Base-by-base conservation (phyloP, 148 eudicot genomes). In the Vaccinium macrocarpon region DNA sequence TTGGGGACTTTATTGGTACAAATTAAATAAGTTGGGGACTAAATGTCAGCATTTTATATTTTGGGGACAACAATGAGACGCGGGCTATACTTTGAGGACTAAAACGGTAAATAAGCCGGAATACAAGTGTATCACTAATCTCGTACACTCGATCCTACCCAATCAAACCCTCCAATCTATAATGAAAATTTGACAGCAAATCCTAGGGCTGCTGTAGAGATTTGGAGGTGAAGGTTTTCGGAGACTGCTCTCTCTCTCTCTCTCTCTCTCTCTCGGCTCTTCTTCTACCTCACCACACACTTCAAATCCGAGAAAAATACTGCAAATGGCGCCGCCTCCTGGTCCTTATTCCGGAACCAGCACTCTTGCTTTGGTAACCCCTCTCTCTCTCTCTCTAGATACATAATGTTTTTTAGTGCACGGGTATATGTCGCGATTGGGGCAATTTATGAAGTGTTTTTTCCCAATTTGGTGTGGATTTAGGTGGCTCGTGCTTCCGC, bases 261-360 rank as follows among this genome's bases (percentile, higher is more conserved):
- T 62, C 12, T 15, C 2, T 62, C 70, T 62, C 29, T n/a, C 29
- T 62, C 12, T 15, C 2, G 38, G 11, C 38, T 71, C 76, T 13
- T 35, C 48, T 6, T 6, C 48, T 71, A 11, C 48, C 48, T 71
- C 76, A 14, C 15, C 23, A 68, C 18, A 71, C 48, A 13, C n/a
- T 13, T 13, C 46, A 14, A 68, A 1, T 27, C 21, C 7, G 13
- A 71, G 46, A 29, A 32, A 25, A 71, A 16, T 13, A 35, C 21
- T 42, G 5, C 71, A 19, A 82, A 93, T 93, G 96, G 92, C 92
- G 80, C 91, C 90, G 46, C 88, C 88, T 79, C 95, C 98, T 70
- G 95, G 94, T 62, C 93, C 91, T n/a, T 94, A 93, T 89, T 89
- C 95, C 29, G 97, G 97, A 32, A 87, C 84, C 64, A 94, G 97